Evolutionary conservation across 805 yeast species (phyloP).

Genomic region (Saccharomycopsis fodiens): DNA sequence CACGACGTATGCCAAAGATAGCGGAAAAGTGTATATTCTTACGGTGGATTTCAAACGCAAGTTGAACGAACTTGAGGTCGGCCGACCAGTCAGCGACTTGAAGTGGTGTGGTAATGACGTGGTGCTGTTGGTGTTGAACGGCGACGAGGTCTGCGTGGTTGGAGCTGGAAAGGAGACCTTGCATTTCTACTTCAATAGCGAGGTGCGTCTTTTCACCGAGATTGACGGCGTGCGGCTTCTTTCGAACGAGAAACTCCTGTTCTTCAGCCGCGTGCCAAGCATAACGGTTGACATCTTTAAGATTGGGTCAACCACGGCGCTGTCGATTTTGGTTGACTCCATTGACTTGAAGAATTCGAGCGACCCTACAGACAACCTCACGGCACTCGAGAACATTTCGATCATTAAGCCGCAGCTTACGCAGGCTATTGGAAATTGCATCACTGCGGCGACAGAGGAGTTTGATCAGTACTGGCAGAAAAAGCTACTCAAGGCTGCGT

Average conservation of each 20-base stretch:
- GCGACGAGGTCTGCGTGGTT: constrained; percentile 58
- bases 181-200: constrained; percentile 41
- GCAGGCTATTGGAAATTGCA: constrained; percentile 62
- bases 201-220: constrained; percentile 41
- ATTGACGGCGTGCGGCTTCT: constrained; percentile 66
- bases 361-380: constrained; percentile 19
- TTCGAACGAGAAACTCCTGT: constrained; percentile 49
- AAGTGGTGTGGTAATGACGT: constrained; percentile 89
- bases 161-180: constrained; percentile 56
- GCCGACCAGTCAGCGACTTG: constrained; percentile 29
- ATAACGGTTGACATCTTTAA: constrained; percentile 56
- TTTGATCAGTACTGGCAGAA: constrained; percentile 77
- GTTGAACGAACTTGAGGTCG: constrained; percentile 36
- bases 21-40: constrained; percentile 41
- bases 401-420: constrained; percentile 33
- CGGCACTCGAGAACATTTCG: constrained; percentile 19
- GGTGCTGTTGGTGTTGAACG: constrained; percentile 47
- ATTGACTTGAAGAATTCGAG: constrained; percentile 33
- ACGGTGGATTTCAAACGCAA: constrained; percentile 39
- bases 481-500: constrained; percentile 67
- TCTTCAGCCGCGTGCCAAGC: constrained; percentile 54
- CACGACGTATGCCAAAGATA: constrained; percentile 37
- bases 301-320: constrained; percentile 77
- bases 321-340: constrained; percentile 78
- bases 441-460: constrained; percentile 70